Evolutionary conservation across 768 basidiomycete genomes (phyloP), one percentile per base, ranked within the genome.

Genomic region (Phallus indusiatus): DNA sequence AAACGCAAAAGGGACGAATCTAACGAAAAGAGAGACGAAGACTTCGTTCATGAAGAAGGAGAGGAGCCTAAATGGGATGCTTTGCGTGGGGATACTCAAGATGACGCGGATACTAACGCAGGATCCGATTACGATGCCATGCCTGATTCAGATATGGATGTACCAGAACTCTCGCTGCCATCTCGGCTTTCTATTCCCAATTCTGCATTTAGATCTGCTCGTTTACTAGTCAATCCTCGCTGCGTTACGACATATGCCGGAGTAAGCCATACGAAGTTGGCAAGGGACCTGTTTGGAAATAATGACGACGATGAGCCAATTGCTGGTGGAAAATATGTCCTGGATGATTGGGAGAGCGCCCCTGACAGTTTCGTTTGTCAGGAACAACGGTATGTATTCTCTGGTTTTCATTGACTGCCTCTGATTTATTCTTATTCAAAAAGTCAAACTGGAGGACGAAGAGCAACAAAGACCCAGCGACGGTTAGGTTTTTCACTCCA

Each of bases 221-320:
- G 94, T 56, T 96, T 99, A 65, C 71, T 99, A 63, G 86, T 99
- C 58, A 98, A 98, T 67, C 95, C 95, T 5, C 83, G 94, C 16
- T 98, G 94, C 70, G 90, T 95, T 55, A 98, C 95, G 36, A 98
- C 95, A 20, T 99, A 99, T 69, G 95, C 95, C 0, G 96, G 95
- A 3, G 95, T 98, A 4, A 90, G 86, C 63, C 95, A 99, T 71
- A 92, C 94, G 20, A 90, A 93, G 71, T 80, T 99, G 36, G 94
- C 95, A n/a, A 71, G 90, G 49, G 94, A 97, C 71, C 72, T 99
- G 65, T 98, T 97, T 66, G 95, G 94, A 10, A 78, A 82, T 46
- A 81, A 83, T n/a, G 84, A 84, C 21, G 85, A 90, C 52, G 63
- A 73, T 16, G 46, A 55, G 35, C 48, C 49, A 21, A 54, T 50